Base-by-base conservation (phyloP, 2,329 filamentous ascomycete species). In the Myriosclerotinia curreyana region DNA sequence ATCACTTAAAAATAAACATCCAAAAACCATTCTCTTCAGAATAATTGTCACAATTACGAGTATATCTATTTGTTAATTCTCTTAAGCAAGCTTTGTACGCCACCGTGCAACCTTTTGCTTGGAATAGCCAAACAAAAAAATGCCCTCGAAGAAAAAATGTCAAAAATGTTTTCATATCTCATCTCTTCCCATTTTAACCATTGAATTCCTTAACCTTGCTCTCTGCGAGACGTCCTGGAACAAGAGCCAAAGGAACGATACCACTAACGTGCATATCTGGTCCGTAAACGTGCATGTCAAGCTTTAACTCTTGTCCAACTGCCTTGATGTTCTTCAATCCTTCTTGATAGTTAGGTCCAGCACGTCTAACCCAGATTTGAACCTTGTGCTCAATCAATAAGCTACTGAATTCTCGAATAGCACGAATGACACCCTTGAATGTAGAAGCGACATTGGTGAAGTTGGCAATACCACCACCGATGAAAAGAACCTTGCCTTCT, bases 281-380 rank as follows among this genome's bases (percentile, higher is more conserved):
- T 58, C 88, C 88, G 76, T 86, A 91, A 56, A 91, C 88, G 81
- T 98, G 92, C 91, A 98, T 97, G 81, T 96, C 87, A 53, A 99
- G 86, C 72, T 91, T 91, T 66, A 99, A 86, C 83, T 99, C 95
- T 77, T 94, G 87, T 67, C 92, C 95, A 66, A 96, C 94, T 58
- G 87, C 86, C 86, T 98, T 98, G 86, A 99, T 97, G 87, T 98
- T 99, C 88, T 96, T 97, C 71, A 99, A 89, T 81, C 95, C 95
- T 82, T 99, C 95, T 81, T 99, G 95, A 87, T 96, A 99, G 86
- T 99, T 99, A 79, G 95, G 95, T 67, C 95, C 92, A 61, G 95
- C 85, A 79, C 86, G 85, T 75, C 86, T 83, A 69, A 98, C 93
- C 95, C 94, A 98, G 83, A 98, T 97, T 81, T 96, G 89, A 70